phyloP scores from a whole-genome alignment of 163 green algal species.

The Botryococcus braunii region DNA sequence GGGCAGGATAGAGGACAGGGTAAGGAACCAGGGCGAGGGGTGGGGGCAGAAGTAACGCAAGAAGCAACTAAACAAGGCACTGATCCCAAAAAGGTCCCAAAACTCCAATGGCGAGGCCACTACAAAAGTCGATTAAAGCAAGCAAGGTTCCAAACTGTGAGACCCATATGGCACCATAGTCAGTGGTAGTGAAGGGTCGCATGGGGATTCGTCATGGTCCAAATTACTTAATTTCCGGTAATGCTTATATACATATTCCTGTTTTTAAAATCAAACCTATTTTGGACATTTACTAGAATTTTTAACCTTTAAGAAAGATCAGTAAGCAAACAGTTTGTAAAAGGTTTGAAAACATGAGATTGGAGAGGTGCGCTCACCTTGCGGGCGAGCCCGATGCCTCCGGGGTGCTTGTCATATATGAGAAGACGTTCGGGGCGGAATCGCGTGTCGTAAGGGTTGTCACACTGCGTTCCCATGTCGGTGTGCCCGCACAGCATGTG shows the following conservation, averaged over 20 bases:
- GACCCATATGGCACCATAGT: no score
- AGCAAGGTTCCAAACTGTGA: no score
- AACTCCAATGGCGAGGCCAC: no score
- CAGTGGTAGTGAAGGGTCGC: neutral
- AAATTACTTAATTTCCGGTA: neutral
- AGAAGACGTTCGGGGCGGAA: slow-evolving; percentile 84
- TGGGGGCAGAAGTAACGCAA: no score
- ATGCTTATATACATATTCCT: neutral
- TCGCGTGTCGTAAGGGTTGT: slow-evolving; percentile 76
- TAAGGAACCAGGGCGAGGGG: no score
- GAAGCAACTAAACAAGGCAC: no score
- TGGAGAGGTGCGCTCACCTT: slow-evolving; percentile 26
- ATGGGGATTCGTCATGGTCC: neutral
- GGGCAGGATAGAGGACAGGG: no score
- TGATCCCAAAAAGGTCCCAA: no score
- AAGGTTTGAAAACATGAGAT: neutral
- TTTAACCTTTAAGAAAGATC: neutral
- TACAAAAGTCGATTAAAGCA: no score
- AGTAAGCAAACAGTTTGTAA: neutral
- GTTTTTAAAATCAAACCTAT: neutral
- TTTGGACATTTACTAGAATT: neutral
- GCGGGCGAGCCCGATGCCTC: slow-evolving; percentile 68
- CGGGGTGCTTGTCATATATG: slow-evolving; percentile 83
- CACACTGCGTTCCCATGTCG: slow-evolving; percentile 69
- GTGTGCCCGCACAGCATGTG: slow-evolving; percentile 43